A percentile compares a stretch with the other conserved stretches of the same genome.
phyloP scores from a whole-genome alignment of 2,329 filamentous ascomycete genomes.

The Fusarium heterosporum region DNA sequence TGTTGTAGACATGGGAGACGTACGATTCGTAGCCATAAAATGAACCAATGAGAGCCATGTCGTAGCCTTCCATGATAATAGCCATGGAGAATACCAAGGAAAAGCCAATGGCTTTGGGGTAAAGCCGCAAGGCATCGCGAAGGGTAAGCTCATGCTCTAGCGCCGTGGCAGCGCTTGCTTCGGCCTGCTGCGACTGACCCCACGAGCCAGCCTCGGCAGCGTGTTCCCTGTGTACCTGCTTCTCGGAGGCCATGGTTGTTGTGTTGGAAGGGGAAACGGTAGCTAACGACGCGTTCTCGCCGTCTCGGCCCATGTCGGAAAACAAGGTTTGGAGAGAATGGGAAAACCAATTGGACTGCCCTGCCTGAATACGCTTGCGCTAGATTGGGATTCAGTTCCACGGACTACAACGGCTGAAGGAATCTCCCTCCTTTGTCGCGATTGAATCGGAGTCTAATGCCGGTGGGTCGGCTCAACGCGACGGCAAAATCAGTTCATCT shows the following conservation, averaged over 20 bases:
- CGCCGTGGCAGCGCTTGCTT: slow-evolving; percentile 54
- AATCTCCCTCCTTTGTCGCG: background rate
- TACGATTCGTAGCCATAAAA: slow-evolving; percentile 56
- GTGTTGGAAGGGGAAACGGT: slow-evolving; percentile 18
- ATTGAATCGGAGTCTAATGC: background rate
- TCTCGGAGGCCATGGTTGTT: slow-evolving; percentile 6
- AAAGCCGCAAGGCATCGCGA: slow-evolving; percentile 52
- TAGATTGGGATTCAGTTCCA: background rate
- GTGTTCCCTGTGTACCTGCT: background rate
- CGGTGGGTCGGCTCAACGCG: background rate
- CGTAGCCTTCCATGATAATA: slow-evolving; percentile 58
- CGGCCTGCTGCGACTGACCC: slow-evolving; percentile 6
- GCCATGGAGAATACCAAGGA: slow-evolving; percentile 57
- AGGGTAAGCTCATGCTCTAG: slow-evolving; percentile 54
- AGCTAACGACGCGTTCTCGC: slow-evolving; percentile 10
- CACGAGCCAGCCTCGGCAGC: background rate
- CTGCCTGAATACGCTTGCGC: background rate
- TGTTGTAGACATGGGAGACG: background rate
- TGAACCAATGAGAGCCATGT: slow-evolving; percentile 55
- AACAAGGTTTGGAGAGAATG: slow-evolving; percentile 2
- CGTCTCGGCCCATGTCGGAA: slow-evolving; percentile 17
- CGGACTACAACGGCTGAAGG: background rate
- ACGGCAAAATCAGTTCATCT: slow-evolving; percentile 9
- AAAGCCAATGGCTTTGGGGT: slow-evolving; percentile 58
- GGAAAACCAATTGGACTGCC: background rate